These are phyloP conservation scores for Globisporangium recalcitrans DNA, from an alignment of 352 stramenopile species.

Conservation along the genomic window DNA sequence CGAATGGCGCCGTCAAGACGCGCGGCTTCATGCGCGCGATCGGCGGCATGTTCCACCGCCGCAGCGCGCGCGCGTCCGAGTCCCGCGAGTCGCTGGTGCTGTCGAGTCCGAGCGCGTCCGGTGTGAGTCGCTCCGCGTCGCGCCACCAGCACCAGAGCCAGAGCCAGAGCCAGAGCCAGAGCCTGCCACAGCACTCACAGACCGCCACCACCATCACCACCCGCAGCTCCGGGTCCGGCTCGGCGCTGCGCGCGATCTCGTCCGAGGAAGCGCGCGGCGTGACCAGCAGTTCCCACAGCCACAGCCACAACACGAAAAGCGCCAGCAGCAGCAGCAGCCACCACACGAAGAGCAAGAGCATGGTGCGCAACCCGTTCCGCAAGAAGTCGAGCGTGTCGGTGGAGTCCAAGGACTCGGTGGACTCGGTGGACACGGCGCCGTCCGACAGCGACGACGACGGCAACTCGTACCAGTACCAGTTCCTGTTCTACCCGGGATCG, in stretches of 20 bases:
- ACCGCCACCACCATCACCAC: not conserved
- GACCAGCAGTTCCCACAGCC: not conserved
- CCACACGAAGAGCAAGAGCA: slow-evolving; percentile 1
- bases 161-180: not conserved
- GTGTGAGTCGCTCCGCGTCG: not conserved
- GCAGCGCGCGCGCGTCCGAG: slow-evolving; percentile 18
- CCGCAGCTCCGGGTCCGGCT: not conserved
- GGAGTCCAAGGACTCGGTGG: slow-evolving; percentile 16
- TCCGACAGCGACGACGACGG: slow-evolving; percentile 24
- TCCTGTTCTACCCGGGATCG: slow-evolving; percentile 64
- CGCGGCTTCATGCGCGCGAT: slow-evolving; percentile 43
- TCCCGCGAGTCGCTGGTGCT: slow-evolving; percentile 16
- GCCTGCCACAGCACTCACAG: not conserved
- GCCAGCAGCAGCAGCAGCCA: not conserved
- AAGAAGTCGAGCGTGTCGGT: slow-evolving; percentile 27
- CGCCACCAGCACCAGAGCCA: not conserved
- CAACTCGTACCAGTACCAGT: slow-evolving; percentile 27
- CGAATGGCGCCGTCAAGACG: slow-evolving; percentile 23
- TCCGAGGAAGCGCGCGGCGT: slow-evolving; percentile 20
- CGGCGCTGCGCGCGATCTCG: slow-evolving; percentile 24
- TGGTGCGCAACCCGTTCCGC: slow-evolving; percentile 23
- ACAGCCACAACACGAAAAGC: slow-evolving; percentile 1
- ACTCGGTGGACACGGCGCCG: slow-evolving; percentile 22
- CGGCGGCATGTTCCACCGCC: slow-evolving; percentile 42
- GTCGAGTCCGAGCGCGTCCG: slow-evolving; percentile 1